Conservation (phyloP, 495 filamentous ascomycete genomes). For the Parathielavia appendiculata region DNA sequence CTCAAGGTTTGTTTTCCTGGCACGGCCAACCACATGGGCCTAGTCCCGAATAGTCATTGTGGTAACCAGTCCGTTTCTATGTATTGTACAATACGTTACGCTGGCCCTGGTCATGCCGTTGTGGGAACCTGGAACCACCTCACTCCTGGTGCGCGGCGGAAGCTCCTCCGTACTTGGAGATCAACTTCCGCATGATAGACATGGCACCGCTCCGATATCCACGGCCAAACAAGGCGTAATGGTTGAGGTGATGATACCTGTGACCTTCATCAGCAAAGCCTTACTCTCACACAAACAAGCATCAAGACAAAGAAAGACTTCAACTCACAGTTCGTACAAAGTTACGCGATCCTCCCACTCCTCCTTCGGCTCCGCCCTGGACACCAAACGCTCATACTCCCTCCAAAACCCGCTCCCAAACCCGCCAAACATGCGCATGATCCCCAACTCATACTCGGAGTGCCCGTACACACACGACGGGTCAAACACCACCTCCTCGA, state of each 20-base stretch:
- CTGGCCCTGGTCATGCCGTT: no score
- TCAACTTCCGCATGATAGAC: slow-evolving; percentile 65
- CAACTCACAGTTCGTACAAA: slow-evolving; percentile 75
- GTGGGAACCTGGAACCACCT: no score
- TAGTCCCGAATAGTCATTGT: no score
- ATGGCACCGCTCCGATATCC: slow-evolving; percentile 69
- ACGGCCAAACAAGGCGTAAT: slow-evolving; percentile 76
- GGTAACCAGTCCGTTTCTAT: no score
- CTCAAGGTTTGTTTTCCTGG: no score
- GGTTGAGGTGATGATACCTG: slow-evolving; percentile 88
- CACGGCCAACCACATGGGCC: no score
- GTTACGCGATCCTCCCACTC: slow-evolving; percentile 78
- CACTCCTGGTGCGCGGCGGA: neutral
- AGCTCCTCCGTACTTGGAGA: slow-evolving; percentile 55
- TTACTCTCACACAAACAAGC: neutral
- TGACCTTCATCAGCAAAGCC: slow-evolving; percentile 7
- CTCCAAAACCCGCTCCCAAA: slow-evolving; percentile 67
- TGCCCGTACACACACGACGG: slow-evolving; percentile 76
- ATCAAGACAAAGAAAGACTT: neutral
- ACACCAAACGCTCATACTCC: slow-evolving; percentile 68
- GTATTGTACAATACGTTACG: no score
- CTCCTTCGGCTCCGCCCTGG: slow-evolving; percentile 72
- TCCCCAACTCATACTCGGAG: slow-evolving; percentile 83
- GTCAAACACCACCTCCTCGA: slow-evolving; percentile 81
- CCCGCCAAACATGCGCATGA: slow-evolving; percentile 95